Conservation (phyloP, 2,329 filamentous ascomycete genomes). For the Talaromyces sp. region DNA sequence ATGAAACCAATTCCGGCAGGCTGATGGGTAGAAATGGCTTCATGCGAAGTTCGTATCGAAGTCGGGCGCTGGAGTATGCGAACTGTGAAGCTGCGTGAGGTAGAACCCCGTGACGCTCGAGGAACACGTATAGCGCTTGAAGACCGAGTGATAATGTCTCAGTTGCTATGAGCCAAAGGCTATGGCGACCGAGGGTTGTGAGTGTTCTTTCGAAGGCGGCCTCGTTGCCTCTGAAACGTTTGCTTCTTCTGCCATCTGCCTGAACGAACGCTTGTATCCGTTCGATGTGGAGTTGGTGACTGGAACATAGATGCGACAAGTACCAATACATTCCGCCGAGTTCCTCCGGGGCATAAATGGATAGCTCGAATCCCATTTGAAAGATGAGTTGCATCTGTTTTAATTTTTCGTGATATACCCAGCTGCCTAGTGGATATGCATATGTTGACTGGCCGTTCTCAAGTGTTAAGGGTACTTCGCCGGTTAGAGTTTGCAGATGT, state of each 20-base stretch:
- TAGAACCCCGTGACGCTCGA: slow-evolving; percentile 55
- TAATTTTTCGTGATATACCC: slow-evolving; percentile 89
- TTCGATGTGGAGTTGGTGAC: slow-evolving; percentile 66
- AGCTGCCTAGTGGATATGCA: slow-evolving; percentile 74
- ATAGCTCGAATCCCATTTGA: slow-evolving; percentile 89
- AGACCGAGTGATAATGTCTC: slow-evolving; percentile 53
- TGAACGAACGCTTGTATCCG: slow-evolving; percentile 66
- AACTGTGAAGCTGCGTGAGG: slow-evolving; percentile 46
- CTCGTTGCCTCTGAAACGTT: slow-evolving; percentile 24
- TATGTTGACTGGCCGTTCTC: slow-evolving; percentile 56
- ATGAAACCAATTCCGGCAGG: slow-evolving; percentile 64
- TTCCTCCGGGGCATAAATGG: slow-evolving; percentile 83
- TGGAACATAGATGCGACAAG: slow-evolving; percentile 68
- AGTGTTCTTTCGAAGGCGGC: slow-evolving; percentile 37
- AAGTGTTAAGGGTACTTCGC: slow-evolving; percentile 58
- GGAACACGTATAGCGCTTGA: slow-evolving; percentile 61
- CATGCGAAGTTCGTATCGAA: slow-evolving; percentile 83
- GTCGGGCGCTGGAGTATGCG: slow-evolving; percentile 63
- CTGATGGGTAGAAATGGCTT: slow-evolving; percentile 70
- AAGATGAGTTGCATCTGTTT: slow-evolving; percentile 80
- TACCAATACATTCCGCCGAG: slow-evolving; percentile 89
- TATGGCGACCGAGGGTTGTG: slow-evolving; percentile 57
- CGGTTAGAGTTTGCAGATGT: slow-evolving; percentile 58
- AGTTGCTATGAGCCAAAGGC: slow-evolving; percentile 63
- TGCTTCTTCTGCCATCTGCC: slow-evolving; percentile 29